Evolutionary conservation across 2,329 filamentous ascomycete species (phyloP).

Genomic region (Fusarium sp.): DNA sequence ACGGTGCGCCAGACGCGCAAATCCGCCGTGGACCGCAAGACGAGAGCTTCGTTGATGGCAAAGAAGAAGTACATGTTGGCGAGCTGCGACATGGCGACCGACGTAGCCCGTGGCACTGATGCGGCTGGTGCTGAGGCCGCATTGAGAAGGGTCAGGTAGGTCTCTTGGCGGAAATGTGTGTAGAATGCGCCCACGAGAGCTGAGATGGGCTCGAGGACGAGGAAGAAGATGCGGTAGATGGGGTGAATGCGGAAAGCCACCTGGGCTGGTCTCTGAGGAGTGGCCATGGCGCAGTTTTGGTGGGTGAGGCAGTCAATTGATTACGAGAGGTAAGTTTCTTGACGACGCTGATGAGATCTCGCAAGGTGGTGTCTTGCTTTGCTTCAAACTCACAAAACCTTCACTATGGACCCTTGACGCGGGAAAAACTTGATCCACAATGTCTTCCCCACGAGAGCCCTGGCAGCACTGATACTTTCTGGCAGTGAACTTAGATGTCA

Average conservation of each 20-base stretch:
- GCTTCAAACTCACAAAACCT: conserved; percentile 20
- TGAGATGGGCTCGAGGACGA: conserved; percentile 76
- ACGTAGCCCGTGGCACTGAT: conserved; percentile 70
- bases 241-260: conserved; percentile 67
- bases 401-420: conserved; percentile 30
- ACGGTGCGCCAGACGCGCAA: conserved; percentile 78
- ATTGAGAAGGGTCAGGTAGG: conserved; percentile 77
- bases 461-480: background rate
- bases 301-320: background rate
- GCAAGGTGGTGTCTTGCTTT: conserved; percentile 27
- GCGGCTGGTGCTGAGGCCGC: conserved; percentile 59
- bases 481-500: too few relatives aligned
- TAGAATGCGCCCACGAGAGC: conserved; percentile 68
- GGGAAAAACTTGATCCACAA: conserved; percentile 50
- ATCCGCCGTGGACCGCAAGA: conserved; percentile 79
- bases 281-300: conserved; percentile 42
- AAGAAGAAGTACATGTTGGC: conserved; percentile 85
- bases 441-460: conserved; percentile 25
- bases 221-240: conserved; percentile 80
- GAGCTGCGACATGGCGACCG: conserved; percentile 80
- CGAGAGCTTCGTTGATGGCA: conserved; percentile 81
- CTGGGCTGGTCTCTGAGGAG: conserved; percentile 39
- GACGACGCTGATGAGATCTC: background rate
- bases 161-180: conserved; percentile 63
- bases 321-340: conserved; percentile 9